phyloP scores from a whole-genome alignment of 2,329 filamentous ascomycete species.

The Colletotrichum theobromicola region DNA sequence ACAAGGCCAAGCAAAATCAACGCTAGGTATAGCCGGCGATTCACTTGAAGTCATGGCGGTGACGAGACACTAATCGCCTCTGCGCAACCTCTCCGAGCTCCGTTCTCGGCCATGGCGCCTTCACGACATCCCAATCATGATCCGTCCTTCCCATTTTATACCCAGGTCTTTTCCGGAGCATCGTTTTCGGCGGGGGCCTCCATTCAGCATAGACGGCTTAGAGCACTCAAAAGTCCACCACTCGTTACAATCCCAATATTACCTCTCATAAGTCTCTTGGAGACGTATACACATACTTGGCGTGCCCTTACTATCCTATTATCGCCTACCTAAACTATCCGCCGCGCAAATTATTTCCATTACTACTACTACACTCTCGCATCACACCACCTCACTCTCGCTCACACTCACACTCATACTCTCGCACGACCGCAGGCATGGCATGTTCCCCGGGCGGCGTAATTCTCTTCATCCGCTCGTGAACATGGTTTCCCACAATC shows the following conservation, averaged over 20 bases:
- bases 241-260: constrained; percentile 19
- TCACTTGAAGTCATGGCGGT: constrained; percentile 16
- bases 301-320: background rate
- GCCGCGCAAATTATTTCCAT: constrained; percentile 1
- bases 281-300: constrained; percentile 1
- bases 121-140: constrained; percentile 24
- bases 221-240: constrained; percentile 21
- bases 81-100: constrained; percentile 8
- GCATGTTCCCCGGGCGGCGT: constrained; percentile 3
- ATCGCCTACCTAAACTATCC: background rate
- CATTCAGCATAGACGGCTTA: constrained; percentile 23
- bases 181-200: constrained; percentile 19
- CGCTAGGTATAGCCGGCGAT: background rate
- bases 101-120: constrained; percentile 18
- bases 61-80: constrained; percentile 10
- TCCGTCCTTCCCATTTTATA: constrained; percentile 24
- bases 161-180: constrained; percentile 26
- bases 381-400: background rate
- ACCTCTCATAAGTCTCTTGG: background rate
- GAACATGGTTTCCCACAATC: constrained; percentile 12
- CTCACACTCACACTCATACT: background rate
- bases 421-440: constrained; percentile 9
- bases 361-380: background rate
- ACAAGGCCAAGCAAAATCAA: constrained; percentile 19
- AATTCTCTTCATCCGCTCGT: constrained; percentile 19